Evolutionary conservation across 495 filamentous ascomycete species (phyloP).

Genomic region (Wilcoxina mikolae): DNA sequence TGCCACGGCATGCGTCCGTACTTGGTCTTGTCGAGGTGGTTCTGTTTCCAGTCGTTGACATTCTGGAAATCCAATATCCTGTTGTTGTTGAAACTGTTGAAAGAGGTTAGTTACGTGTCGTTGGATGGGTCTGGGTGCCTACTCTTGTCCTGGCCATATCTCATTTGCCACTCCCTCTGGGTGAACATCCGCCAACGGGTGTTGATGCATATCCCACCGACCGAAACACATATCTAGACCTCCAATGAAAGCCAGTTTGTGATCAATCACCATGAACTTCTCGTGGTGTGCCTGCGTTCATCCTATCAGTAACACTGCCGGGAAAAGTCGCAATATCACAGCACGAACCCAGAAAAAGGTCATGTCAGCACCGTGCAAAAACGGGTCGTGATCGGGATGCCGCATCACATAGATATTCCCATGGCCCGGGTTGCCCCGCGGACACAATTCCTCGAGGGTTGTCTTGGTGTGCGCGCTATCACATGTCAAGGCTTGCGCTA

Average conservation of each 20-base stretch:
- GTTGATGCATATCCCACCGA: constrained; percentile 76
- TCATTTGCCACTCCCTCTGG: constrained; percentile 68
- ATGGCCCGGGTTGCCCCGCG: constrained; percentile 58
- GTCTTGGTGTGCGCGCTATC: constrained; percentile 89
- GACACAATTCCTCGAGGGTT: constrained; percentile 64
- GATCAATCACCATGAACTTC: constrained; percentile 90
- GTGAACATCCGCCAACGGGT: constrained; percentile 74
- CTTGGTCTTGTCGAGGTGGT: constrained; percentile 81
- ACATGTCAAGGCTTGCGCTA: constrained; percentile 70
- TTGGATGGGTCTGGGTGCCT: neutral
- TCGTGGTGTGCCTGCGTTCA: constrained; percentile 67
- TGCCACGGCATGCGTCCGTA: constrained; percentile 97
- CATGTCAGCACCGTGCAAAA: constrained; percentile 91
- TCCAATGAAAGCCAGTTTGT: constrained; percentile 76
- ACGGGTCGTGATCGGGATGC: constrained; percentile 87
- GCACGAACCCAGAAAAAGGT: constrained; percentile 72
- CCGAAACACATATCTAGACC: constrained; percentile 95
- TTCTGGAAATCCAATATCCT: constrained; percentile 90
- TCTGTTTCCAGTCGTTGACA: constrained; percentile 81
- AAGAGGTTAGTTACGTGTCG: neutral
- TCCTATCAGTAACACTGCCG: neutral
- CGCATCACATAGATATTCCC: constrained; percentile 83
- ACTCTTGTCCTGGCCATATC: constrained; percentile 90
- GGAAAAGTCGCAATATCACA: neutral
- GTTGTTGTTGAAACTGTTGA: constrained; percentile 26